A percentile compares a stretch with the other conserved stretches of the same genome.
phyloP scores from a whole-genome alignment of 2,329 filamentous ascomycete species.

The Xylaria sp. region DNA sequence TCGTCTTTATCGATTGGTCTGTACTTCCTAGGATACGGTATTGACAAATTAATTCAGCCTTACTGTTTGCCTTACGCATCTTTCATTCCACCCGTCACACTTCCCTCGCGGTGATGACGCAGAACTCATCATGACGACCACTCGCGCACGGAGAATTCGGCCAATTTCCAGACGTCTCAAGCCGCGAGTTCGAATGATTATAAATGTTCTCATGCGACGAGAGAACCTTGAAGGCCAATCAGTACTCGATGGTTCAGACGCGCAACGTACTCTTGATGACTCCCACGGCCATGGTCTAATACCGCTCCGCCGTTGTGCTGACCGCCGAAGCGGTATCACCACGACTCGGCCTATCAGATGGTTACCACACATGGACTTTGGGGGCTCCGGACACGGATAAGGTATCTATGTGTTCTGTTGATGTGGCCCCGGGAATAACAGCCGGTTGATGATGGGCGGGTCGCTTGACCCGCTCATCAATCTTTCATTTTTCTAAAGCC shows the following conservation, averaged over 20 bases:
- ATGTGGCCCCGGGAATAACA: constrained; percentile 26
- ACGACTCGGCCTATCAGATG: neutral
- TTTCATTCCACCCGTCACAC: neutral
- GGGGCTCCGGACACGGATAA: constrained; percentile 22
- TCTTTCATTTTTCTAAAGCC: constrained; percentile 19
- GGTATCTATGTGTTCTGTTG: neutral
- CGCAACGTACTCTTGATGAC: neutral
- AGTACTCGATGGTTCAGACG: neutral
- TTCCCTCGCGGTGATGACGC: neutral
- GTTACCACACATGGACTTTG: neutral
- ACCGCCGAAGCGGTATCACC: neutral
- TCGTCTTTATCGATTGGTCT: neutral
- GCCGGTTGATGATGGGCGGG: constrained; percentile 22
- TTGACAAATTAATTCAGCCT: neutral
- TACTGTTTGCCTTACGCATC: neutral
- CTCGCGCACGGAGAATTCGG: no score
- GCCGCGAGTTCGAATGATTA: neutral
- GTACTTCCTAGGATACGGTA: neutral
- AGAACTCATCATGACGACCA: no score
- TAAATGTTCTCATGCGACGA: neutral
- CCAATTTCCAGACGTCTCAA: neutral
- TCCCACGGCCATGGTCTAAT: neutral
- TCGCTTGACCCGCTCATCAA: constrained; percentile 27
- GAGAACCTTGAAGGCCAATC: neutral
- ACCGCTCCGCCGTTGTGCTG: neutral